A percentile compares a stretch with the other conserved stretches of the same genome.
Conservation (phyloP, 441 rosid genomes). For the Erysimum cheiri region DNA sequence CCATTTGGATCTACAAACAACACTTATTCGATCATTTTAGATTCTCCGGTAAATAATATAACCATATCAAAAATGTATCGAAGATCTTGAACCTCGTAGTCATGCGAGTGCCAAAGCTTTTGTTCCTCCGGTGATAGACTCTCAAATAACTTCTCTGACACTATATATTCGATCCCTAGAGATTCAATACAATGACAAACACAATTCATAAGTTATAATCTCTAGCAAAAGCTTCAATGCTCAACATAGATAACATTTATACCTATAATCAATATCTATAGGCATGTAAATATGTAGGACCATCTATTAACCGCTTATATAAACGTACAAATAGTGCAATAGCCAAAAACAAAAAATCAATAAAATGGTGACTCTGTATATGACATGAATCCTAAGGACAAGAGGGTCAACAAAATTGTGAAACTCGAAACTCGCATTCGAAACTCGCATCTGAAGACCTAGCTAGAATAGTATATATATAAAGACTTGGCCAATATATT, state of each 20-base stretch:
- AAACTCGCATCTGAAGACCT: too few species aligned
- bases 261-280: background rate
- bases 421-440: too few species aligned
- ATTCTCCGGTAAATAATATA: background rate
- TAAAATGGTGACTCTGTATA: too few species aligned
- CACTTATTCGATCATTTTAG: background rate
- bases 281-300: background rate
- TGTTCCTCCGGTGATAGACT: slow-evolving; percentile 65
- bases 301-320: background rate
- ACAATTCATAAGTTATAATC: background rate
- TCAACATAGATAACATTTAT: background rate
- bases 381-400: too few species aligned
- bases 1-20: slow-evolving; percentile 57
- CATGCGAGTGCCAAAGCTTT: slow-evolving; percentile 86
- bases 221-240: background rate
- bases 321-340: background rate
- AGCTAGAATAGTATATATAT: too few species aligned
- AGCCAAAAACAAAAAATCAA: too few species aligned
- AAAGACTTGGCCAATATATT: too few species aligned
- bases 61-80: background rate
- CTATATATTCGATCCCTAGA: slow-evolving; percentile 69
- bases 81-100: slow-evolving; percentile 59
- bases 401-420: too few species aligned
- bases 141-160: slow-evolving; percentile 64
- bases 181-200: background rate